Evolutionary conservation across 1,139 yeast species (phyloP).

Genomic region (Sugiyamaella pinicola): DNA sequence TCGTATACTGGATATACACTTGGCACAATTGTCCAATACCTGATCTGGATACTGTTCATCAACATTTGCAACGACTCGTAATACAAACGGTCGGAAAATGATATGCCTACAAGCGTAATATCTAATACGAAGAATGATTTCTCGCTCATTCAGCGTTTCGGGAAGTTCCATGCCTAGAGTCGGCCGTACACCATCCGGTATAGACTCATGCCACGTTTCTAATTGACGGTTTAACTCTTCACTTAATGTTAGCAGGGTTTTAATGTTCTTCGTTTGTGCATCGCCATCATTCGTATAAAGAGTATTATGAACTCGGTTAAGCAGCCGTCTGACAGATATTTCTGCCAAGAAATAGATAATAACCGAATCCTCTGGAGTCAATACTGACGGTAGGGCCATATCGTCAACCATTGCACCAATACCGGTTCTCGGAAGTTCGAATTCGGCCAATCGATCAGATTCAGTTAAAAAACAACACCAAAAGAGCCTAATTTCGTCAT

Average conservation of each 20-base stretch:
- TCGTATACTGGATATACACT: constrained; percentile 26
- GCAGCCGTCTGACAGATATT: constrained; percentile 28
- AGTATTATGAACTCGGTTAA: constrained; percentile 29
- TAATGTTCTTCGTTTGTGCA: constrained; percentile 15
- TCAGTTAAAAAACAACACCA: constrained; percentile 31
- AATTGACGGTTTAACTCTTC: constrained; percentile 29
- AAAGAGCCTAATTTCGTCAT: constrained; percentile 21
- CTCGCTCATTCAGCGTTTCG: constrained; percentile 21
- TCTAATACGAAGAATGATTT: constrained; percentile 26
- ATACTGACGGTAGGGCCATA: constrained; percentile 24
- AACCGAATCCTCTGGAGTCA: constrained; percentile 22
- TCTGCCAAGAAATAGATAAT: constrained; percentile 30
- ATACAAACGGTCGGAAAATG: constrained; percentile 29
- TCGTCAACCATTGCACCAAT: constrained; percentile 29
- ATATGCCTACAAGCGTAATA: constrained; percentile 29
- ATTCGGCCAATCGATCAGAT: constrained; percentile 29
- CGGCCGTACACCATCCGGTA: constrained; percentile 26
- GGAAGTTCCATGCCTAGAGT: constrained; percentile 15
- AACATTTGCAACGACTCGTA: constrained; percentile 21
- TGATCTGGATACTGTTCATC: constrained; percentile 13
- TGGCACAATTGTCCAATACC: constrained; percentile 22
- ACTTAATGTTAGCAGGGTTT: constrained; percentile 20
- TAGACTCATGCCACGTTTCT: constrained; percentile 29
- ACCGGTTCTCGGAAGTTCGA: constrained; percentile 29
- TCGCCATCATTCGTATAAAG: constrained; percentile 21